Evolutionary conservation across 768 basidiomycete genomes (phyloP).

Genomic region (Austroboletus eburneus): DNA sequence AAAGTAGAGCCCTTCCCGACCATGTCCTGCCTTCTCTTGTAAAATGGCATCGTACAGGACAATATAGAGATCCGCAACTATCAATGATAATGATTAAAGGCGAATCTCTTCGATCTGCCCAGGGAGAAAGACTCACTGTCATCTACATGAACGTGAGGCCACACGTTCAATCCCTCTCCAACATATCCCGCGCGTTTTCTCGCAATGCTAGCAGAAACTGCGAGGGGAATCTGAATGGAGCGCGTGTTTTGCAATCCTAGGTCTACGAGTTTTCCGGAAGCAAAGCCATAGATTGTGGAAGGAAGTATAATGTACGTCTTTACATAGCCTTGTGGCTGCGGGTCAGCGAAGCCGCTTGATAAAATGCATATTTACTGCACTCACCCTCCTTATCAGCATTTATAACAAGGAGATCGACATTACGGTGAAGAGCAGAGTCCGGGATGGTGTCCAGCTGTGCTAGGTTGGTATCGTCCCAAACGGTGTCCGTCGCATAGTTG

Average conservation of each 20-base stretch:
- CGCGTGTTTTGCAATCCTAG: constrained; percentile 40
- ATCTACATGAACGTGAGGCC: constrained; percentile 56
- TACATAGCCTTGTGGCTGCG: constrained; percentile 12
- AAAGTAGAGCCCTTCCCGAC: constrained; percentile 51
- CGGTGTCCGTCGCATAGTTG: constrained; percentile 28
- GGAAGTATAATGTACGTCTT: constrained; percentile 45
- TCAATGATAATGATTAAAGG: too few relatives aligned
- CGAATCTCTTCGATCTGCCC: too few relatives aligned
- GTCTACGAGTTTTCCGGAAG: constrained; percentile 46
- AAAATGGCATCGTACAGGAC: constrained; percentile 38
- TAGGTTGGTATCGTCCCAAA: constrained; percentile 49
- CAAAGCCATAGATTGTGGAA: constrained; percentile 57
- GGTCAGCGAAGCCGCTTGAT: not conserved
- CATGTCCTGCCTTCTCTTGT: constrained; percentile 18
- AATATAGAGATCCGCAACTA: constrained; percentile 40
- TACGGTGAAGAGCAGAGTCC: constrained; percentile 43
- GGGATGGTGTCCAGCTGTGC: constrained; percentile 45
- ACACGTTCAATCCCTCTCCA: constrained; percentile 56
- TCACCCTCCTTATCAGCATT: constrained; percentile 47
- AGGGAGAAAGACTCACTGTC: constrained; percentile 32
- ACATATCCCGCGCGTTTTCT: constrained; percentile 56
- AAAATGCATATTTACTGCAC: not conserved
- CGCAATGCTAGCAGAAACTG: constrained; percentile 41
- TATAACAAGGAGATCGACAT: constrained; percentile 45
- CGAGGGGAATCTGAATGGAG: constrained; percentile 52